A percentile compares a stretch with the other conserved stretches of the same genome.
These are phyloP conservation scores for Ricinus communis DNA, from an alignment of 345 rosid species.

Conservation along the genomic window DNA sequence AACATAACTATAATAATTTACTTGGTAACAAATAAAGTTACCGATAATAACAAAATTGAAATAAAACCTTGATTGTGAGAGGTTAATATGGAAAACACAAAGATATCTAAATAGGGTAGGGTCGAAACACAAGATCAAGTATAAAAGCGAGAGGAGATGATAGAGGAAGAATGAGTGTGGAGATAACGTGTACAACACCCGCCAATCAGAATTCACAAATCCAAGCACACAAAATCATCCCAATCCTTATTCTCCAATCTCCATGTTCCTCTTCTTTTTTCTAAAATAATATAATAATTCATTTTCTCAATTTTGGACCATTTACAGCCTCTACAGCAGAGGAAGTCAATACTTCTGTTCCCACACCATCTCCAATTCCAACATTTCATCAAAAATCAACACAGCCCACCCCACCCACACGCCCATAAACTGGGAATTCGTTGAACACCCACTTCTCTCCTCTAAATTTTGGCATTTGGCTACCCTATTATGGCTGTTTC, in stretches of 20 bases:
- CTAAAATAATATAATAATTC: no score
- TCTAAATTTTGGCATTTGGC: background rate
- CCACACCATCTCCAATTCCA: conserved; percentile 14
- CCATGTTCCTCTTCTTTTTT: background rate
- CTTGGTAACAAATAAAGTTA: no score
- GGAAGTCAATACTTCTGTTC: conserved; percentile 22
- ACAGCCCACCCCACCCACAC: conserved; percentile 3
- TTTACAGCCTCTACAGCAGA: background rate
- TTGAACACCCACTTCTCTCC: background rate
- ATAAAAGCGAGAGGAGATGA: no score
- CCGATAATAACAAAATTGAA: no score
- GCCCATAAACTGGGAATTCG: background rate
- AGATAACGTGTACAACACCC: conserved; percentile 53
- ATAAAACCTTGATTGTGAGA: no score
- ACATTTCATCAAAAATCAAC: background rate
- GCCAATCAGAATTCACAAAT: conserved; percentile 57
- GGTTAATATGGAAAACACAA: no score
- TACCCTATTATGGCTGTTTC: conserved; percentile 14
- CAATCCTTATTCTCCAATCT: conserved; percentile 6
- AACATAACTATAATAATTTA: no score
- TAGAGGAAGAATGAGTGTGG: conserved; percentile 44
- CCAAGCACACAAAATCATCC: conserved; percentile 3
- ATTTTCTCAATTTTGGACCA: background rate
- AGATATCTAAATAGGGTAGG: no score
- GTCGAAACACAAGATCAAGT: no score